These are phyloP conservation scores for Bodo saltans DNA, from an alignment of 78 protist genomes.

Conservation along the genomic window DNA sequence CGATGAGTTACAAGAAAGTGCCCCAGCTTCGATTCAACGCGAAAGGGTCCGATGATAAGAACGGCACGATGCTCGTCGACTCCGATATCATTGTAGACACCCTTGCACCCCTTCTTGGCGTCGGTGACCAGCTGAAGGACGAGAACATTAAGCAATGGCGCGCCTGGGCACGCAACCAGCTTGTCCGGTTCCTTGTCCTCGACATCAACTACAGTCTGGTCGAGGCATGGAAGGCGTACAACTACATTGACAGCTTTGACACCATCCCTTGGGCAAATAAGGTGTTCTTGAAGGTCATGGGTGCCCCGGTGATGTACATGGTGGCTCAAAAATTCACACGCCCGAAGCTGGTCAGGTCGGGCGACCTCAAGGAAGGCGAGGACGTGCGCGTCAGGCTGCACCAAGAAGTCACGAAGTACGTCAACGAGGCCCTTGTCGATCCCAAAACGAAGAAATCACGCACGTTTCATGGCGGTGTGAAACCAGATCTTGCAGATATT, in stretches of 20 bases:
- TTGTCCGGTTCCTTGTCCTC: not conserved
- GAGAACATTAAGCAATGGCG: not conserved
- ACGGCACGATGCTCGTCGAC: conserved; percentile 1
- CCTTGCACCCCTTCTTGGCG: not conserved
- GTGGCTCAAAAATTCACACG: not conserved
- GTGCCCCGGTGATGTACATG: conserved; percentile 23
- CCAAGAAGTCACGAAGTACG: not conserved
- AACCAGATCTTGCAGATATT: not conserved
- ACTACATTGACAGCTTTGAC: conserved; percentile 15
- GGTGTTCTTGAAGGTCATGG: conserved; percentile 8
- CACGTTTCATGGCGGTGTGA: conserved; percentile 10
- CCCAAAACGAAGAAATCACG: too few relatives aligned
- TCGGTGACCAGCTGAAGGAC: not conserved
- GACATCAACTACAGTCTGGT: not conserved
- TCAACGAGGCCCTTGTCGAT: not conserved
- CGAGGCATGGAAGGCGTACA: not conserved
- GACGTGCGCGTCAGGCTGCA: conserved; percentile 6
- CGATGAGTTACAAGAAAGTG: conserved; percentile 18
- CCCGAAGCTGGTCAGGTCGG: not conserved
- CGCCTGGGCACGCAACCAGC: not conserved
- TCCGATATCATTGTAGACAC: not conserved
- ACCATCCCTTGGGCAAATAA: conserved; percentile 7
- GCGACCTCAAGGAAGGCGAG: not conserved
- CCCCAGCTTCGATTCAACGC: not conserved
- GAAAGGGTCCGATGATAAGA: not conserved